Evolutionary conservation across 1,284 basidiomycete genomes (phyloP), one percentile per base, ranked within the genome.

Genomic region (Malassezia sympodialis): DNA sequence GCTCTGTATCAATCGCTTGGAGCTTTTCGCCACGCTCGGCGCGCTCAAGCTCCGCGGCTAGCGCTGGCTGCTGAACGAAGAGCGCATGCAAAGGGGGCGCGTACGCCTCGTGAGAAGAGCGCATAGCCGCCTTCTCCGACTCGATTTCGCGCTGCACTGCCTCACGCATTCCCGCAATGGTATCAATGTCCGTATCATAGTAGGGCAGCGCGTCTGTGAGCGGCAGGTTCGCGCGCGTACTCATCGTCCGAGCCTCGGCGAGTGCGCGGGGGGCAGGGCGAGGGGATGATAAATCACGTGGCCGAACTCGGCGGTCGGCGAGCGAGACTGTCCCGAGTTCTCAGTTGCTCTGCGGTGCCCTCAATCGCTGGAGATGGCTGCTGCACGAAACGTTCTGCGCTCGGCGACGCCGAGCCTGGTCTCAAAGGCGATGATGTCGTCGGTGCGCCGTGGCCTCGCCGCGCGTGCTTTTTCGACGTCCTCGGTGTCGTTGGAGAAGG

Each of bases 161-260:
- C 66, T 83, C 80, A 66, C 81, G 82, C 57, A 87, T 77, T 54
- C 82, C 76, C 3, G 87, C 85, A 58, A 83, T 81, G 51, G 80
- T 80, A 59, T 91, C 87, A 43, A 91, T 79, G 68, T 96, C 90
- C 72, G 88, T 86, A 78, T 96, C 91, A 69, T 88, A 90, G 77
- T 96, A 96, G 12, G 91, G 89, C 55, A 94, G 80, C 21, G 89
- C 87, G 76, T 94, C 90, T 3, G 62, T 57, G 19, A 56, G 27
- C 19, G 59, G 55, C 21, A 64, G 24, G 21, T 17, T 43, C 17
- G 37, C 37, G 10, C 37, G 37, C 37, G 19, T 39, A 19, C 37
- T 39, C 37, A 21, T 39, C 37, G 37, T 39, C 32, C 37, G 8
- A 39, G 37, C 37, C 7, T 14, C 4, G 19, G 37, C 23, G 44